Evolutionary conservation across 306 rosid genomes (phyloP).

Genomic region (Vicia sativa): DNA sequence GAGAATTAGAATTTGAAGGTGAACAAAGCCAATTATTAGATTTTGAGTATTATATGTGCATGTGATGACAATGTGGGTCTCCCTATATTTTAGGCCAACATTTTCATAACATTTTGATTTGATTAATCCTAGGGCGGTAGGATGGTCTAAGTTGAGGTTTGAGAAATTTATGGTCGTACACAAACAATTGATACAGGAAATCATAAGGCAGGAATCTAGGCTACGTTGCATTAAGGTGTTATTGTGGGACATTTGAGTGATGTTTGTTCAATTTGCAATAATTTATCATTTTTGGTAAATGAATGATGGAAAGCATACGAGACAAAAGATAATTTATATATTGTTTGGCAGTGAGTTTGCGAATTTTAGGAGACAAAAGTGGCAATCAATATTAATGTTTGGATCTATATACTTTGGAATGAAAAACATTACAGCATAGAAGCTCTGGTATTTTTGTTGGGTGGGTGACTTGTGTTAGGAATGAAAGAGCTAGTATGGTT

Average conservation of each 20-base stretch:
- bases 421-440: conserved; percentile 46
- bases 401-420: conserved; percentile 51
- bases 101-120: conserved; percentile 29
- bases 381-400: conserved; percentile 45
- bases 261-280: conserved; percentile 32
- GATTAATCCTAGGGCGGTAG: conserved; percentile 38
- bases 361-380: conserved; percentile 45
- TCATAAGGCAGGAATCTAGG: conserved; percentile 35
- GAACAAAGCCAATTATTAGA: conserved; percentile 2
- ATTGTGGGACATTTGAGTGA: conserved; percentile 34
- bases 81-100: conserved; percentile 43
- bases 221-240: conserved; percentile 31
- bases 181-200: conserved; percentile 39
- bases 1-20: conserved; percentile 8
- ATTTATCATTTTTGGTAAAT: conserved; percentile 19
- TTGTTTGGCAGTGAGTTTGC: conserved; percentile 36
- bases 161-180: conserved; percentile 26
- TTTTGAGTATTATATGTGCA: conserved; percentile 32
- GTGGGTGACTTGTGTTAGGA: conserved; percentile 38
- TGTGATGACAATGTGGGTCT: conserved; percentile 53
- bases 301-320: conserved; percentile 40
- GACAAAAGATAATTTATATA: neutral
- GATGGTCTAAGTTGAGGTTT: neutral
- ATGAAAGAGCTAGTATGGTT: neutral
- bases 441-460: conserved; percentile 15